Base-by-base conservation (phyloP, 1,139 yeast species). In the Yamadazyma siamensis region DNA sequence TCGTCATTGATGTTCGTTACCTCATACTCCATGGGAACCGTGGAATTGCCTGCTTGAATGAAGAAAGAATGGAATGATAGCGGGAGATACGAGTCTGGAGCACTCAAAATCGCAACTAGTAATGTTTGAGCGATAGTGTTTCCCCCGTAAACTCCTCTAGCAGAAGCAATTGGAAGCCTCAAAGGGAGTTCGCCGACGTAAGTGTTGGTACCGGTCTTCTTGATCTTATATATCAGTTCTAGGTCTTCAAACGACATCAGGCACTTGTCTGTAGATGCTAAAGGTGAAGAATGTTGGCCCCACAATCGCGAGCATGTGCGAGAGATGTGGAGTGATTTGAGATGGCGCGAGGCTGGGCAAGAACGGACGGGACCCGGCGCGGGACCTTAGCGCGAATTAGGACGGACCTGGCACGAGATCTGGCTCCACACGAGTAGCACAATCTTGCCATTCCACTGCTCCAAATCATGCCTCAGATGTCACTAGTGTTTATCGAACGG, bases 131-230 rank as follows among this genome's bases (percentile, higher is more conserved):
- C 85, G 26, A 83, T 78, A 33, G 80, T 66, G 23, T 82, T 77
- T 3, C 95, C 95, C 1, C 94, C 95, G 58, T 81, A 84, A 2
- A 83, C 77, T 1, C 89, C 91, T 25, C 85, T 59, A 2, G 86
- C 86, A 1, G 75, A 73, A 3, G 61, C 57, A 7, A 65, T 36
- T 1, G 74, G 74, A 8, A 61, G 47, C 25, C 57, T 38, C 21
- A 68, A 50, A 3, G 69, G 66, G 35, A 62, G 61, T 1, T 56
- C 65, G 1, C 73, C 73, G 8, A 42, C 50, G 44, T 52, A 67
- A 14, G 49, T 51, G 19, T 38, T 36, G 2, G 56, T 62, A 30
- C 54, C 59, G 2, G 61, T 36, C 34, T 60, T 49, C 5, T 44
- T 40, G n/a, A 68, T 62, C 11, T 58, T 43, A 26, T 65, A 56